Evolutionary conservation across 257 asterid genomes (phyloP).

Genomic region (Schizonepeta tenuifolia): DNA sequence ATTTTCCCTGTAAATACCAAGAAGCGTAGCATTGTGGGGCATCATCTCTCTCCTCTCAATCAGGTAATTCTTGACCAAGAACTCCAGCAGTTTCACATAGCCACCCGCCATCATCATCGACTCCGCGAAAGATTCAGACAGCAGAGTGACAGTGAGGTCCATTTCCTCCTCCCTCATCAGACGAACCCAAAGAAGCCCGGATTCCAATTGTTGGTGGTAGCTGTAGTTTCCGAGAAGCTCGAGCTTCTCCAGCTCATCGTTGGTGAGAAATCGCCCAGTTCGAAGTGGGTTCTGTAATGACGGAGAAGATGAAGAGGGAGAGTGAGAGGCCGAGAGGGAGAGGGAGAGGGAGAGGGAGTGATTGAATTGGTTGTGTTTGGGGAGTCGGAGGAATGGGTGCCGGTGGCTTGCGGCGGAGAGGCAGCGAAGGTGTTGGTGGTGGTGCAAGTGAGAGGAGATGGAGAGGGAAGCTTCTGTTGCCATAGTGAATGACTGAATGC

Average conservation of each 20-base stretch:
- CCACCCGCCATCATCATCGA: constrained; percentile 74
- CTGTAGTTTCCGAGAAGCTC: constrained; percentile 54
- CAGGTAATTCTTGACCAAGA: constrained; percentile 79
- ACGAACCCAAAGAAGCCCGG: constrained; percentile 75
- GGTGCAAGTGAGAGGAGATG: constrained; percentile 46
- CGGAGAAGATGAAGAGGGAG: constrained; percentile 48
- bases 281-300: constrained; percentile 48
- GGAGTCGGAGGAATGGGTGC: constrained; percentile 51
- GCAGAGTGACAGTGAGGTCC: constrained; percentile 65
- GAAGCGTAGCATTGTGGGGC: constrained; percentile 85
- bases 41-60: constrained; percentile 66
- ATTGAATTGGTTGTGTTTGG: constrained; percentile 38
- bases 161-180: constrained; percentile 81
- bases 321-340: constrained; percentile 59
- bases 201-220: constrained; percentile 67
- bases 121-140: constrained; percentile 88
- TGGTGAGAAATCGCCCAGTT: constrained; percentile 60
- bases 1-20: constrained; percentile 70
- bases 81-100: constrained; percentile 67
- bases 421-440: constrained; percentile 43
- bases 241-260: constrained; percentile 71
- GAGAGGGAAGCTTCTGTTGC: constrained; percentile 58
- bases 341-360: constrained; percentile 47
- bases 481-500: constrained; percentile 37
- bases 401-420: constrained; percentile 49